Conservation (phyloP, 768 basidiomycete species). For the Chalciporus chontae region DNA sequence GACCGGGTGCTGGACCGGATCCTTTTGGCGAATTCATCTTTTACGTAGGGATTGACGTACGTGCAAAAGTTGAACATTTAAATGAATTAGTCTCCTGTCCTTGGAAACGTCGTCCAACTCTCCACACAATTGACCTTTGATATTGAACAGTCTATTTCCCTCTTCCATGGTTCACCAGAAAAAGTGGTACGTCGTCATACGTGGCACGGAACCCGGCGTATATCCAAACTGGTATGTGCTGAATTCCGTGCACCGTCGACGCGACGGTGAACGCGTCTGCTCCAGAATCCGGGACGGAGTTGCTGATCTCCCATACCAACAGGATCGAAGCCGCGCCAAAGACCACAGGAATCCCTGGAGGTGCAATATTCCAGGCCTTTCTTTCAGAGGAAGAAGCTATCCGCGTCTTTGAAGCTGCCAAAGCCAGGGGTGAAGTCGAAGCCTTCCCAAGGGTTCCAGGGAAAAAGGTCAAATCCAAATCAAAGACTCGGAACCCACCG, state of each 20-base stretch:
- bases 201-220: constrained; percentile 28
- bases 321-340: constrained; percentile 47
- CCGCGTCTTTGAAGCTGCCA: constrained; percentile 28
- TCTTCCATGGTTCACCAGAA: constrained; percentile 14
- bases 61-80: constrained; percentile 17
- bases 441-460: constrained; percentile 5
- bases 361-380: constrained; percentile 43
- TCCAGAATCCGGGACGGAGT: constrained; percentile 27
- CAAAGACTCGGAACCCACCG: constrained; percentile 5
- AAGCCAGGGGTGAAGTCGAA: constrained; percentile 27
- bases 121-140: too few species aligned
- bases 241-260: not conserved
- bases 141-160: not conserved
- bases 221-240: constrained; percentile 26
- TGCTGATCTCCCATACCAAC: constrained; percentile 10
- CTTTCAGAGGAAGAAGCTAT: constrained; percentile 40
- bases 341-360: constrained; percentile 41
- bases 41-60: constrained; percentile 14
- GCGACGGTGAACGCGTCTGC: constrained; percentile 7
- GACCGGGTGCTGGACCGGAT: too few species aligned
- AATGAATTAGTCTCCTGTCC: constrained; percentile 24
- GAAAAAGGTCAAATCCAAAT: constrained; percentile 2
- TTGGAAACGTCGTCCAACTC: not conserved
- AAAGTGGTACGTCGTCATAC: constrained; percentile 29
- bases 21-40: not conserved